phyloP scores from a whole-genome alignment of 2,329 filamentous ascomycete genomes.

The Xylaria digitata region DNA sequence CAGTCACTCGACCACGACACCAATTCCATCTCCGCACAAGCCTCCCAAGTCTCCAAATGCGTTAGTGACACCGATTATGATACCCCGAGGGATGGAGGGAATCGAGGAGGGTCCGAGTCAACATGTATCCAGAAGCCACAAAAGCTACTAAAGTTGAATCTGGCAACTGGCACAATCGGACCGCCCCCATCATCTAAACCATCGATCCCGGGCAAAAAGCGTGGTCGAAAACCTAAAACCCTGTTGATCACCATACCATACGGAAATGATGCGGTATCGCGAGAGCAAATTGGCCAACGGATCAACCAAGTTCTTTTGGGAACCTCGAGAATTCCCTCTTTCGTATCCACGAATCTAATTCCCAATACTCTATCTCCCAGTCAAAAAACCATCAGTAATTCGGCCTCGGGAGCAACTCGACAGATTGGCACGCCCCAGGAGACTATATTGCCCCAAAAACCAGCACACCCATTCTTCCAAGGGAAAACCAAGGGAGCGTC shows the following conservation, averaged over 20 bases:
- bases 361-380: slow-evolving; percentile 35
- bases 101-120: slow-evolving; percentile 21
- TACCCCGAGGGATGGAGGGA: slow-evolving; percentile 1
- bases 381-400: background rate
- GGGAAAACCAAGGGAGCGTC: slow-evolving; percentile 59
- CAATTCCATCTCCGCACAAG: background rate
- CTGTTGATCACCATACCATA: slow-evolving; percentile 70
- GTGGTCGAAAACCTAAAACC: slow-evolving; percentile 53
- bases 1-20: background rate
- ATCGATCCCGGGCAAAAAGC: slow-evolving; percentile 43
- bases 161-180: slow-evolving; percentile 70
- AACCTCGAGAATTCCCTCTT: slow-evolving; percentile 38
- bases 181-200: slow-evolving; percentile 68
- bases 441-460: slow-evolving; percentile 40
- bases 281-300: slow-evolving; percentile 63
- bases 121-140: slow-evolving; percentile 52
- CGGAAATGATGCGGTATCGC: slow-evolving; percentile 59
- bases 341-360: slow-evolving; percentile 41
- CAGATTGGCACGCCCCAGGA: slow-evolving; percentile 38
- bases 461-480: slow-evolving; percentile 73
- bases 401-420: slow-evolving; percentile 13
- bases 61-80: background rate
- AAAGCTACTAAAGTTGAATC: slow-evolving; percentile 68
- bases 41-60: background rate
- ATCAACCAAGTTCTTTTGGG: slow-evolving; percentile 71